phyloP scores from a whole-genome alignment of 495 filamentous ascomycete species.

The Podospora pseudopauciseta region DNA sequence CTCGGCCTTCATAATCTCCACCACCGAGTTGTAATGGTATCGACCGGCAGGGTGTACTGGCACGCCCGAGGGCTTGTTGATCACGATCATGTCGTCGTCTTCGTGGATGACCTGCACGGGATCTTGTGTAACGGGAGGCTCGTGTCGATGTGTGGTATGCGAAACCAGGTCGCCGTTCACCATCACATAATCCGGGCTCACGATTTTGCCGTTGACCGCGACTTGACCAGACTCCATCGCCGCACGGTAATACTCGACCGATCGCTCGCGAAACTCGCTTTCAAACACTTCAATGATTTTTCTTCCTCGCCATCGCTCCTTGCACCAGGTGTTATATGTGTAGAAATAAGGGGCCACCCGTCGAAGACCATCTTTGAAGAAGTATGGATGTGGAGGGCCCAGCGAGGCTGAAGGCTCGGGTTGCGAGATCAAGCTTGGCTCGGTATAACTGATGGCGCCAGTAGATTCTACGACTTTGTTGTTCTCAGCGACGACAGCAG shows the following conservation, averaged over 20 bases:
- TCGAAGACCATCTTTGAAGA: conserved; percentile 72
- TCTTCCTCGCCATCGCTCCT: conserved; percentile 80
- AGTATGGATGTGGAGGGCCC: conserved; percentile 65
- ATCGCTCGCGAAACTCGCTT: conserved; percentile 82
- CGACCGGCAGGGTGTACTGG: conserved; percentile 93
- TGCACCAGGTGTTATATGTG: conserved; percentile 92
- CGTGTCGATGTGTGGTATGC: conserved; percentile 92
- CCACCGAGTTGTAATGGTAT: conserved; percentile 89
- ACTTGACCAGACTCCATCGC: conserved; percentile 77
- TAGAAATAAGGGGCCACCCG: conserved; percentile 85
- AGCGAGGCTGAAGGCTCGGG: conserved; percentile 53
- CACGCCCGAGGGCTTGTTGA: conserved; percentile 92
- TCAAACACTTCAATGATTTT: conserved; percentile 74
- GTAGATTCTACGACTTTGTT: neutral
- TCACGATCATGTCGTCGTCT: conserved; percentile 85
- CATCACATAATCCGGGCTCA: conserved; percentile 47
- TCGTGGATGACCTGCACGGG: conserved; percentile 82
- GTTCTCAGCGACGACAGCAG: neutral
- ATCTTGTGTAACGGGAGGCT: conserved; percentile 82
- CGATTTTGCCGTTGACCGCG: conserved; percentile 63
- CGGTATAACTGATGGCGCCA: neutral
- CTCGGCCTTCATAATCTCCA: conserved; percentile 88
- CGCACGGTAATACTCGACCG: conserved; percentile 78
- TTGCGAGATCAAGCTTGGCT: neutral
- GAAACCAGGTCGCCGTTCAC: conserved; percentile 70